Evolutionary conservation across 2,329 filamentous ascomycete species (phyloP).

Genomic region (Fusarium transvaalense): DNA sequence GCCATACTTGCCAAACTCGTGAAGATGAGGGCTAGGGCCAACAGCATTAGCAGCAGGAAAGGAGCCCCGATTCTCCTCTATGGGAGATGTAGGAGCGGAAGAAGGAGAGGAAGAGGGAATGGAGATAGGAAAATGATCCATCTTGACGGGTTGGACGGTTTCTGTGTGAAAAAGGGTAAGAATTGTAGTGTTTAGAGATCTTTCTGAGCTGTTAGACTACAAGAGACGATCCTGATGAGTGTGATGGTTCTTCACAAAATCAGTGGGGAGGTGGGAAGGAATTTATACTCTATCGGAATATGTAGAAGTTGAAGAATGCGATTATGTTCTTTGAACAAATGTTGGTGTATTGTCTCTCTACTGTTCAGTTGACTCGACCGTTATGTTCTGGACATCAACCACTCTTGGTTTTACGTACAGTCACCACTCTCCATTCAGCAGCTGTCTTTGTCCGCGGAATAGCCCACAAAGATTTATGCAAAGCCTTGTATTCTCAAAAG

Average conservation of each 20-base stretch:
- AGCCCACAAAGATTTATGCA: background rate
- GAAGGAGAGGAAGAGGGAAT: background rate
- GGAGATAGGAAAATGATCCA: background rate
- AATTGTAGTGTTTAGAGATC: background rate
- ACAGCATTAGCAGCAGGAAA: fast-evolving
- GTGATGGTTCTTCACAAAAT: background rate
- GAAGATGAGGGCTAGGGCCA: fast-evolving
- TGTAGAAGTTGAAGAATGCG: fast-evolving
- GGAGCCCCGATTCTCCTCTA: background rate
- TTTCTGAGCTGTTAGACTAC: background rate
- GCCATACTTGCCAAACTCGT: background rate
- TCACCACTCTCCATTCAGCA: background rate
- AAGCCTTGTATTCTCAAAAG: background rate
- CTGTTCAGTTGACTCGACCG: background rate
- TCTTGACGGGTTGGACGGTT: background rate
- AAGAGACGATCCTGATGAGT: background rate
- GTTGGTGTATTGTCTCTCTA: no score
- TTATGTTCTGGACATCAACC: background rate
- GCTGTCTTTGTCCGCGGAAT: background rate
- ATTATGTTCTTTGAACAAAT: background rate
- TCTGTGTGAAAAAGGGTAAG: no score
- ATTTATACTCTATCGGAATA: background rate
- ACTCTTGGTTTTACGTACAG: background rate
- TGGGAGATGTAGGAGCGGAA: fast-evolving
- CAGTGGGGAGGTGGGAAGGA: no score